Base-by-base conservation (phyloP, 345 rosid species). In the Corymbia maculata region DNA sequence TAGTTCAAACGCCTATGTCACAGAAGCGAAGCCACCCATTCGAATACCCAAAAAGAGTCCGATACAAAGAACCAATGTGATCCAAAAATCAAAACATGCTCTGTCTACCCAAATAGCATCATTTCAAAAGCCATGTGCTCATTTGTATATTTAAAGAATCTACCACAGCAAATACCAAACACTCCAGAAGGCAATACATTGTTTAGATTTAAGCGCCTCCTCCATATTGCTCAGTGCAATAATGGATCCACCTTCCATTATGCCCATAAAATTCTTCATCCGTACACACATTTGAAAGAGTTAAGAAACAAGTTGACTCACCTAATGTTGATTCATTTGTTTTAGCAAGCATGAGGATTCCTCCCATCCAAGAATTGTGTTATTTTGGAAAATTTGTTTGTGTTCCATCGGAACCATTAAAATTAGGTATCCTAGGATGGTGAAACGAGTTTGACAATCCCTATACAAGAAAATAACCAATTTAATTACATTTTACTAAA, bases 191-290 rank as follows among this genome's bases (percentile, higher is more conserved):
- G n/a, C n/a, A n/a, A n/a, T n/a, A n/a, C n/a, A n/a, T n/a, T n/a
- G n/a, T n/a, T n/a, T n/a, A n/a, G n/a, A n/a, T n/a, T n/a, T n/a
- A n/a, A n/a, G n/a, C n/a, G n/a, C n/a, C n/a, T n/a, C n/a, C n/a
- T n/a, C 95, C 22, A 96, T 98, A 90, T 92, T 91, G 93, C 98
- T 97, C 84, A 96, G 89, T 30, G 99, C 94, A 88, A 99, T 99
- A 86, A 96, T 90, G 28, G 99, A 96, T 88, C 99, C 98, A 53
- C 98, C 98, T 89, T 95, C 96, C 99, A 96, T 95, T 59, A 93
- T 94, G 85, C 98, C 97, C 98, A 96, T 96, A 89, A 97, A 92
- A 89, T 97, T 97, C 98, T 96, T 97, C 99, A 97, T 96, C 13
- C 93, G 93, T 59, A 94, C 96, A 87, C 97, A 96, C 98, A 97